Evolutionary conservation across 106 monocot genomes (phyloP), one percentile per base, ranked within the genome.

Genomic region (Iris macrosiphon): DNA sequence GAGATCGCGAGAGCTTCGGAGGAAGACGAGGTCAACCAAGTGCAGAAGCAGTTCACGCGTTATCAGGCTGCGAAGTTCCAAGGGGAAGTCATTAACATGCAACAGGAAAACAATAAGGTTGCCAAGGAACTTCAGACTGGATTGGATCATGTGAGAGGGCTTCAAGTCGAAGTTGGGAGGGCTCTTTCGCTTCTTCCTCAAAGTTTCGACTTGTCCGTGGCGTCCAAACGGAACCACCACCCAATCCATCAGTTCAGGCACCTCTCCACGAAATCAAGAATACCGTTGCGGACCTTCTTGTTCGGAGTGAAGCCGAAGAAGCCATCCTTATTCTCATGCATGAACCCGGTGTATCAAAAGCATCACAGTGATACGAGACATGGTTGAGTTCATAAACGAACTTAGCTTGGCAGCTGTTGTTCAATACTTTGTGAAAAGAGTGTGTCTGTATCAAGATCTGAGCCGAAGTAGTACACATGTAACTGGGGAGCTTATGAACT

Each of bases 291-390:
- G 17, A 80, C 89, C 14, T 89, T 96, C 62, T 63, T 96, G n/a
- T 96, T 86, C 44, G 95, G 85, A 7, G 59, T 54, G 9, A 89
- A 85, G 71, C 68, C 78, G 7, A 96, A 83, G 64, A 96, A 96
- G 79, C 61, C 73, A 31, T 85, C 89, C 11, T 71, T 90, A 54
- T 96, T 96, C 64, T 74, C 81, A 12, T 90, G 95, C 79, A 86
- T 96, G 82, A 89, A 77, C 49, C 85, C 85, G 3, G 86, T 72
- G 57, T n/a, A 82, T 63, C 82, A 79, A 45, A 82, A 83, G 34
- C 85, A 82, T 37, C 77, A 78, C 64, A 79, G 67, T 39, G 76
- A 83, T 35, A 30, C 74, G n/a, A 63, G 65, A 43, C 13, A 45
- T 13, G 24, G 41, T 0, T 35, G 34, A 6, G 34, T 6, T 10